Evolutionary conservation across 2,329 filamentous ascomycete genomes (phyloP).

Genomic region (Fusarium sambucinum): DNA sequence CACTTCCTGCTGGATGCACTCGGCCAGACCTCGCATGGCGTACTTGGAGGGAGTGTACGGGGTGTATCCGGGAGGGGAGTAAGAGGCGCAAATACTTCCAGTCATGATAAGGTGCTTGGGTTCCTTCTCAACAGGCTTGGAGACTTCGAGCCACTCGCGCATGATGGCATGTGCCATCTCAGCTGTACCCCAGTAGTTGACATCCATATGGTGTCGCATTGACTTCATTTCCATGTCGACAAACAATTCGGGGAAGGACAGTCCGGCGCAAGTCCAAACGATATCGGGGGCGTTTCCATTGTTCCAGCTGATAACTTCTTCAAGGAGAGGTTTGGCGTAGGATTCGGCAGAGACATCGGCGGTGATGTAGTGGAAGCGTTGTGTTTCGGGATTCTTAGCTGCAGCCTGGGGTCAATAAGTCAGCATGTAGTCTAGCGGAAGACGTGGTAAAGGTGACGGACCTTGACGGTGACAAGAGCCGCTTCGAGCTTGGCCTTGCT

Average conservation of each 20-base stretch:
- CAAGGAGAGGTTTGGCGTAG: constrained; percentile 77
- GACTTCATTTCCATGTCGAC: constrained; percentile 76
- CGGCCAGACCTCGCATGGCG: constrained; percentile 84
- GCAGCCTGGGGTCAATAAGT: constrained; percentile 62
- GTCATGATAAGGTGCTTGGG: constrained; percentile 90
- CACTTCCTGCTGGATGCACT: constrained; percentile 86
- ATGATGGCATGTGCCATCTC: constrained; percentile 88
- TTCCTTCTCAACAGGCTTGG: constrained; percentile 57
- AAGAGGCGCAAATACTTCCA: constrained; percentile 79
- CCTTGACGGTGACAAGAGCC: constrained; percentile 75
- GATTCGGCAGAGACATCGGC: constrained; percentile 81
- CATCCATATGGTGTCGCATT: constrained; percentile 84
- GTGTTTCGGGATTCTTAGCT: constrained; percentile 72
- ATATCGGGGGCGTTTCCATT: constrained; percentile 78
- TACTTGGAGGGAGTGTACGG: constrained; percentile 88
- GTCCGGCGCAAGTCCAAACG: constrained; percentile 91
- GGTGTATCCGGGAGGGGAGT: constrained; percentile 82
- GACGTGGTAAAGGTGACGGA: constrained; percentile 50
- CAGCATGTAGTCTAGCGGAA: background rate
- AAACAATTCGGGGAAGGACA: constrained; percentile 80
- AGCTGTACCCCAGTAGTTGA: constrained; percentile 88
- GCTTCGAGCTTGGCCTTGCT: constrained; percentile 79
- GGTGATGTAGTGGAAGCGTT: constrained; percentile 85
- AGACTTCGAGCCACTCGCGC: constrained; percentile 75
- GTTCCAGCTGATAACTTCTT: constrained; percentile 84